phyloP scores from a whole-genome alignment of 2,329 filamentous ascomycete genomes.

The Cercospora canescens region DNA sequence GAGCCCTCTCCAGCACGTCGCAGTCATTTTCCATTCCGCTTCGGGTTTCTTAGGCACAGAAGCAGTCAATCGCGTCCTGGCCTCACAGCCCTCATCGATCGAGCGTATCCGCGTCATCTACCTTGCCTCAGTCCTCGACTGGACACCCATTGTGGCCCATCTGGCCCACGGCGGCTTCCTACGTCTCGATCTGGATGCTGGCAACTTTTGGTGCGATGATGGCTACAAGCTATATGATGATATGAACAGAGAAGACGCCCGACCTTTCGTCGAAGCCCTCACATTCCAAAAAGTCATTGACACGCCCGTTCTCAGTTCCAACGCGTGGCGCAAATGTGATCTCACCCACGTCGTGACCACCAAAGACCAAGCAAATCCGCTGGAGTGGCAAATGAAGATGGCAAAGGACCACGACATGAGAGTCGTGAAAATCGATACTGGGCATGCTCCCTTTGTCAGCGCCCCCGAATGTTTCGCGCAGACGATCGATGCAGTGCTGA shows the following conservation, averaged over 20 bases:
- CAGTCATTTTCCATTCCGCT: slow-evolving; percentile 9
- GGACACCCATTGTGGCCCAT: neutral
- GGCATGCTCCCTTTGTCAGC: slow-evolving; percentile 12
- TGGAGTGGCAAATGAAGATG: slow-evolving; percentile 5
- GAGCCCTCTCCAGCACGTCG: neutral
- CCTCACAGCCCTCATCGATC: neutral
- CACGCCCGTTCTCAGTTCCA: neutral
- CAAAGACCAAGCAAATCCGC: slow-evolving; percentile 5
- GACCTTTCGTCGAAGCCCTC: slow-evolving; percentile 13
- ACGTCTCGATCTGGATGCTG: neutral
- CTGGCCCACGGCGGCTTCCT: neutral
- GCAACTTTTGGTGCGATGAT: neutral
- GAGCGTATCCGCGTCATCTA: slow-evolving; percentile 4
- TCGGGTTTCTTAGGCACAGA: slow-evolving; percentile 9
- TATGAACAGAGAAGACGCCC: slow-evolving; percentile 11
- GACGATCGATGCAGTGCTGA: slow-evolving; percentile 8
- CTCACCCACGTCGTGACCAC: slow-evolving; percentile 1
- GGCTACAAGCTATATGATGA: slow-evolving; percentile 14
- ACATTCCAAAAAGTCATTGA: slow-evolving; percentile 4
- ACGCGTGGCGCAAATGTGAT: slow-evolving; percentile 5
- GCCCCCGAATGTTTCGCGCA: slow-evolving; percentile 11
- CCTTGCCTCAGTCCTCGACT: slow-evolving; percentile 10
- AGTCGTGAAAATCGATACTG: slow-evolving; percentile 10
- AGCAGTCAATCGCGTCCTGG: slow-evolving; percentile 10
- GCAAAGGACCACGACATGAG: slow-evolving; percentile 14